Conservation (phyloP, 75 land plant species). For the Larix kaempferi region DNA sequence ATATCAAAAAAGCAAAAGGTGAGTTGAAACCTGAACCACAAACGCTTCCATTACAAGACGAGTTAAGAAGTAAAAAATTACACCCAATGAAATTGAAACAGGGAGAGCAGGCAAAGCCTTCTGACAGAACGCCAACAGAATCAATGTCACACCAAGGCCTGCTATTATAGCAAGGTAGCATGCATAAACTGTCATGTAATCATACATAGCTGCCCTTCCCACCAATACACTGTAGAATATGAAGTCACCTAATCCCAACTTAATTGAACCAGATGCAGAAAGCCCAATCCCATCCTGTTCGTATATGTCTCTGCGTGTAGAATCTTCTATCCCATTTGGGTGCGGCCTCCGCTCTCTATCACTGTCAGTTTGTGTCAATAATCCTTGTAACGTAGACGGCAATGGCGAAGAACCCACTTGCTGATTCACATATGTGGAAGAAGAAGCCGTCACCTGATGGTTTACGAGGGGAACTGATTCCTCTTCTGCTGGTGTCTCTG, state of each 20-base stretch:
- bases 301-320: not conserved
- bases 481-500: not conserved
- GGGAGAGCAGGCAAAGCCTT: conserved; percentile 98
- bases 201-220: conserved; percentile 85
- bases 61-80: conserved; percentile 84
- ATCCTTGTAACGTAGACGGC: conserved; percentile 4
- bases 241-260: conserved; percentile 90
- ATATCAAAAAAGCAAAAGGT: conserved; percentile 68
- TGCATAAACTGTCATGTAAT: conserved; percentile 81
- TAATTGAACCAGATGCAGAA: conserved; percentile 80
- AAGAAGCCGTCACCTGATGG: not conserved
- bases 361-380: not conserved
- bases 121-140: conserved; percentile 70
- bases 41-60: conserved; percentile 81
- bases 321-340: not conserved
- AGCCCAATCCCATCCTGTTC: conserved; percentile 72
- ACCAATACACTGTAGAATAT: conserved; percentile 84
- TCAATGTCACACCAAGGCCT: conserved; percentile 87
- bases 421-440: not conserved
- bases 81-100: conserved; percentile 79
- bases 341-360: not conserved
- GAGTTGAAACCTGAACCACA: conserved; percentile 58
- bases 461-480: conserved; percentile 5
- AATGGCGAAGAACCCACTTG: conserved; percentile 4
- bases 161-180: conserved; percentile 90